Conservation (phyloP, 129 eudicot genomes). For the Tagetes patula region DNA sequence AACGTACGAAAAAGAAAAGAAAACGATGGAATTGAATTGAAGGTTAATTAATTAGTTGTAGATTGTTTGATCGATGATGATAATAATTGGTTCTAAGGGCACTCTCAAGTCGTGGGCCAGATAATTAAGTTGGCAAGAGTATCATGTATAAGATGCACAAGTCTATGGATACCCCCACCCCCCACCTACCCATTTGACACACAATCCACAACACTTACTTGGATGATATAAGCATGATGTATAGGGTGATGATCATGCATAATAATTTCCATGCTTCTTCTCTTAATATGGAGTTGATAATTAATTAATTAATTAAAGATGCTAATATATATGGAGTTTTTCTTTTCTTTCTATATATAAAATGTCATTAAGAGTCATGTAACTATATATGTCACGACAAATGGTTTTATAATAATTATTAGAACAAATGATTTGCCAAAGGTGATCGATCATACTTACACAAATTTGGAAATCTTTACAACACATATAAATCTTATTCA, state of each 20-base stretch:
- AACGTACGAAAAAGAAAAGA: not conserved
- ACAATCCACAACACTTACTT: conserved; percentile 37
- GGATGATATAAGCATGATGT: conserved; percentile 81
- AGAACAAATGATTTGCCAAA: too few species aligned
- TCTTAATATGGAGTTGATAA: too few species aligned
- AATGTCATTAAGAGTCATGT: too few species aligned
- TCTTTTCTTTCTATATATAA: too few species aligned
- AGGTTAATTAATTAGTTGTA: conserved; percentile 27
- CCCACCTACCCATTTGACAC: conserved; percentile 47
- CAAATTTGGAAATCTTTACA: too few species aligned
- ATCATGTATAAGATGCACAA: conserved; percentile 36
- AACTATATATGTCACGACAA: too few species aligned
- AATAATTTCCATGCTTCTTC: conserved; percentile 32
- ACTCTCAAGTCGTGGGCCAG: conserved; percentile 50
- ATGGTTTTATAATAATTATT: too few species aligned
- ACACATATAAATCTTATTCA: too few species aligned
- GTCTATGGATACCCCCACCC: conserved; percentile 43
- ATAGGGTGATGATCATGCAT: conserved; percentile 39
- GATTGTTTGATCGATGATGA: conserved; percentile 48
- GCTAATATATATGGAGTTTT: too few species aligned
- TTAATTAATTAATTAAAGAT: too few species aligned
- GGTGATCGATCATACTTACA: too few species aligned
- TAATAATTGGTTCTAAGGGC: conserved; percentile 46
- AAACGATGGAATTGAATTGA: conserved; percentile 9
- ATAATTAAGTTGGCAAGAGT: conserved; percentile 30